These are phyloP conservation scores for Corinectria fuckeliana DNA, from an alignment of 2,329 filamentous ascomycete species.

Conservation along the genomic window DNA sequence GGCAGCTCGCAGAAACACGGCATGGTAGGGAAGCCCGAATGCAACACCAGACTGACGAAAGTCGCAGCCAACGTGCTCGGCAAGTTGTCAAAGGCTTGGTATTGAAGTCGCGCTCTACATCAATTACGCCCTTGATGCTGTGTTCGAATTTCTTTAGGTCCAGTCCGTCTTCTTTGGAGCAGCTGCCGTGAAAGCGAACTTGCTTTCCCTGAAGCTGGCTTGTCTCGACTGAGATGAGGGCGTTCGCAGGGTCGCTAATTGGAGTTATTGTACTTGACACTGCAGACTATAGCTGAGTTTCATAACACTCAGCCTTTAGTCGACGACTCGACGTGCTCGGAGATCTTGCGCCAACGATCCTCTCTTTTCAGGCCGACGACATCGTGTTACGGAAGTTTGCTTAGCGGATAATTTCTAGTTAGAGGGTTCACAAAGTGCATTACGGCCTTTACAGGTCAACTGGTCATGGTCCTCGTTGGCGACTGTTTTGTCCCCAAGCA, in stretches of 20 bases:
- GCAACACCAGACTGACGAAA: slow-evolving; percentile 40
- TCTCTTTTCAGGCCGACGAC: too few relatives aligned
- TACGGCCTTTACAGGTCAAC: too few relatives aligned
- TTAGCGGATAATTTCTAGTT: too few relatives aligned
- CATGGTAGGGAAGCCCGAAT: too few relatives aligned
- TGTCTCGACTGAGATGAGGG: slow-evolving; percentile 14
- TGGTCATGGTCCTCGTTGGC: too few relatives aligned
- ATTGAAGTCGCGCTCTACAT: slow-evolving; percentile 12
- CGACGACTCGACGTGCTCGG: too few relatives aligned
- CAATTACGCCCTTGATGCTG: slow-evolving; percentile 16
- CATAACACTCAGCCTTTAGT: background rate
- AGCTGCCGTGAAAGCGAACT: slow-evolving; percentile 14
- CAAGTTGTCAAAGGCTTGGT: too few relatives aligned
- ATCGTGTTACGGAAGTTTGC: too few relatives aligned
- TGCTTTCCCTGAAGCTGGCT: slow-evolving; percentile 19
- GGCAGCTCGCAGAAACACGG: too few relatives aligned
- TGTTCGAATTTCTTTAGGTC: slow-evolving; percentile 12
- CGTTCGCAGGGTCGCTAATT: background rate
- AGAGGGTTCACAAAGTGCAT: too few relatives aligned
- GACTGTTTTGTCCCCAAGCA: too few relatives aligned
- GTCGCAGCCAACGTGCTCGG: slow-evolving; percentile 16
- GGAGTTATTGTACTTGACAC: background rate
- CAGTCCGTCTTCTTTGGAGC: slow-evolving; percentile 12
- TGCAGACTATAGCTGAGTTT: background rate
- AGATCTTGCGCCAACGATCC: too few relatives aligned